A percentile compares a stretch with the other conserved stretches of the same genome.
Conservation (phyloP, 106 monocot species). For the Dioscorea alata region DNA sequence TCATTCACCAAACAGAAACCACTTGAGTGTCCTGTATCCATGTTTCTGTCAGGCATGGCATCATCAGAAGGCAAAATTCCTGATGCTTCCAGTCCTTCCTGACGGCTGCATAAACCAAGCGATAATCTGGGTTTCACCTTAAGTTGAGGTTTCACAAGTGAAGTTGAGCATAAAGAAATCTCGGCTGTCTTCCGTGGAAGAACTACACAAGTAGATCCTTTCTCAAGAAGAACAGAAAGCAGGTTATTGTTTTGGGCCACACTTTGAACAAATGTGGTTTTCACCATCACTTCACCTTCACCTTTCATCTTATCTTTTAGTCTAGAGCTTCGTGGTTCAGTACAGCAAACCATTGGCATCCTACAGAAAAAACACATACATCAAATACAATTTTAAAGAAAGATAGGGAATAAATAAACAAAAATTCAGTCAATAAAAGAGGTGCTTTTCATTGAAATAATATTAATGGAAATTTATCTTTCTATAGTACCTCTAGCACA, state of each 20-base stretch:
- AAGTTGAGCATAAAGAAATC: slow-evolving; percentile 24
- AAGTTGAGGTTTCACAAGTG: slow-evolving; percentile 26
- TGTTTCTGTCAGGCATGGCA: slow-evolving; percentile 21
- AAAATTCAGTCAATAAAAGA: not conserved
- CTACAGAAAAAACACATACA: slow-evolving; percentile 19
- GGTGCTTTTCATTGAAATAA: too few relatives aligned
- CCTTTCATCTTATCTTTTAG: slow-evolving; percentile 82
- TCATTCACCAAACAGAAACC: slow-evolving; percentile 20
- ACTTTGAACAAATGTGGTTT: slow-evolving; percentile 64
- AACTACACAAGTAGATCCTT: slow-evolving; percentile 60
- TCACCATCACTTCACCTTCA: slow-evolving; percentile 85
- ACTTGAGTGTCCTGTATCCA: slow-evolving; percentile 16
- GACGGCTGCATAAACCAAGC: slow-evolving; percentile 44
- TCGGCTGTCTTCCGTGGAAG: slow-evolving; percentile 40
- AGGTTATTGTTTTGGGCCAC: slow-evolving; percentile 48
- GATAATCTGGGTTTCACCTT: slow-evolving; percentile 61
- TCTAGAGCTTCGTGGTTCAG: slow-evolving; percentile 71
- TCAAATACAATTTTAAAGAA: not conserved
- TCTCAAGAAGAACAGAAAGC: slow-evolving; percentile 34
- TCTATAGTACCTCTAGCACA: too few relatives aligned
- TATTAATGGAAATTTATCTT: too few relatives aligned
- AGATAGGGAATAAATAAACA: not conserved
- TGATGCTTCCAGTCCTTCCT: slow-evolving; percentile 45
- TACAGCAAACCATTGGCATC: slow-evolving; percentile 21
- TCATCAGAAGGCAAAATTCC: slow-evolving; percentile 25